Percentiles rank a stretch among this genome's conserved stretches.
Conservation (phyloP, 2,329 filamentous ascomycete species). For the Didymellaceae sp. region DNA sequence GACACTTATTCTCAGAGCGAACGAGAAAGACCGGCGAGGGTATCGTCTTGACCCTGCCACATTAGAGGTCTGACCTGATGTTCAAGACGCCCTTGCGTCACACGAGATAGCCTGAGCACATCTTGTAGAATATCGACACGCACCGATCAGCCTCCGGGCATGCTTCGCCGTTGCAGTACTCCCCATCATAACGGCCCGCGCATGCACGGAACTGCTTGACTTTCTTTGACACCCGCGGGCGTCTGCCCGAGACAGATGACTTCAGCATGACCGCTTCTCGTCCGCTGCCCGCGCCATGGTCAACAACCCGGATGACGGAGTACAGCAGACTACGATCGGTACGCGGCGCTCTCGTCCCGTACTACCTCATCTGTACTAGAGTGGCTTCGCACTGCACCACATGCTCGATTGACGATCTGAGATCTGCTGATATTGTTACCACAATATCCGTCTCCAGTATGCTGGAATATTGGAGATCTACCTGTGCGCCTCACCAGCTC, state of each 20-base stretch:
- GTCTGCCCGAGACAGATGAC: slow-evolving; percentile 1
- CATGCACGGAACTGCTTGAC: neutral
- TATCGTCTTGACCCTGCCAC: neutral
- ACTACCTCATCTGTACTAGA: neutral
- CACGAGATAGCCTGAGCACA: neutral
- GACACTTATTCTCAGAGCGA: neutral
- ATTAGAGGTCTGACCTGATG: neutral
- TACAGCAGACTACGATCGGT: neutral
- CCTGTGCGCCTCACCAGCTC: neutral
- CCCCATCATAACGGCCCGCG: neutral
- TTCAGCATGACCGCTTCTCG: slow-evolving; percentile 3
- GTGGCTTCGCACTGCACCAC: neutral
- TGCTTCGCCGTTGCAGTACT: slow-evolving; percentile 1
- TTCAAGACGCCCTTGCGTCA: neutral
- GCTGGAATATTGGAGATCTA: slow-evolving; percentile 4
- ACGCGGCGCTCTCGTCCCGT: neutral
- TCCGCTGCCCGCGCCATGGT: neutral
- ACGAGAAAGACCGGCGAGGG: neutral
- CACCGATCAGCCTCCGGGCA: neutral
- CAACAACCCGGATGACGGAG: neutral
- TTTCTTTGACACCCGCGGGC: neutral
- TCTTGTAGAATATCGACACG: neutral
- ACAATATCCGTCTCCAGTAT: slow-evolving; percentile 10
- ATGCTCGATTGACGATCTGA: neutral
- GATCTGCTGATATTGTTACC: slow-evolving; percentile 10